Evolutionary conservation across 108 stramenopile species (phyloP).

Genomic region (Fragilariopsis cylindrus): DNA sequence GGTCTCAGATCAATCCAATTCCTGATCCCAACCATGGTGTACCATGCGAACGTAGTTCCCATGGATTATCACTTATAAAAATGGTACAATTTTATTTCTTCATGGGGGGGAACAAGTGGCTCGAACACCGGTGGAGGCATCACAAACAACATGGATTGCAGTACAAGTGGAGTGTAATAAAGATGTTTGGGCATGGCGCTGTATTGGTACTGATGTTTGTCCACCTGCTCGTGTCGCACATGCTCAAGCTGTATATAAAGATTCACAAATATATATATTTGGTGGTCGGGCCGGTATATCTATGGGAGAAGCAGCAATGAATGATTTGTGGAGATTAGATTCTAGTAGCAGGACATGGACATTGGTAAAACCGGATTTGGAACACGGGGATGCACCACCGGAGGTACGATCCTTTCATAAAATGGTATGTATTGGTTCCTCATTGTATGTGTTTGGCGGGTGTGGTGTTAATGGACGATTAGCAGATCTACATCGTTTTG

Average conservation of each 20-base stretch:
- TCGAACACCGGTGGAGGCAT: slow-evolving; percentile 47
- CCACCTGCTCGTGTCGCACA: slow-evolving; percentile 59
- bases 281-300: slow-evolving; percentile 67
- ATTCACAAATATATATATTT: slow-evolving; percentile 48
- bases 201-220: slow-evolving; percentile 17
- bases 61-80: slow-evolving; percentile 46
- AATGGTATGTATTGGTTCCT: slow-evolving; percentile 47
- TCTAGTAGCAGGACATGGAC: no score
- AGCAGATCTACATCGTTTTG: slow-evolving; percentile 58
- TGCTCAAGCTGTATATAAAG: slow-evolving; percentile 49
- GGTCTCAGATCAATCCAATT: slow-evolving; percentile 19
- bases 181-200: slow-evolving; percentile 10
- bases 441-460: slow-evolving; percentile 69
- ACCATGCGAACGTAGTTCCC: slow-evolving; percentile 44
- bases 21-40: slow-evolving; percentile 38
- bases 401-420: slow-evolving; percentile 66
- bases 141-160: slow-evolving; percentile 16
- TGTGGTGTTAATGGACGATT: slow-evolving; percentile 55
- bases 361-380: slow-evolving; percentile 16
- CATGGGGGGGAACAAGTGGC: slow-evolving; percentile 66
- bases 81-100: slow-evolving; percentile 30
- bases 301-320: slow-evolving; percentile 62
- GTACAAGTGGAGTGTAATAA: slow-evolving; percentile 31
- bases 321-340: slow-evolving; percentile 61
- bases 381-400: slow-evolving; percentile 22